Conservation (phyloP, 805 yeast genomes). For the Tanozyma kutaoensis region DNA sequence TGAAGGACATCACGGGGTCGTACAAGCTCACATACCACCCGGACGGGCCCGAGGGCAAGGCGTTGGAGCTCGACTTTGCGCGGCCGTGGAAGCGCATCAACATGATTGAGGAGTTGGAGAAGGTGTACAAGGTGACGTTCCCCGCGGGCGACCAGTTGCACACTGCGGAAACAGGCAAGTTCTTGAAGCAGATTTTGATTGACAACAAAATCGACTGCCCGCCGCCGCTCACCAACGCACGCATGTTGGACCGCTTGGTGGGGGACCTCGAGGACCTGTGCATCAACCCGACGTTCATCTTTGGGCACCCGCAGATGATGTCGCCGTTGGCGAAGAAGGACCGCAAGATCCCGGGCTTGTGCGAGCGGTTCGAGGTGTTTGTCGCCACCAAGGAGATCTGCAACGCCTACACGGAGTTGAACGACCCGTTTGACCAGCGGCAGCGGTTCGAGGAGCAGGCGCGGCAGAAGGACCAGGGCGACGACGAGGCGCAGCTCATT, state of each 20-base stretch:
- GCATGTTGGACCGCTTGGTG: constrained; percentile 96
- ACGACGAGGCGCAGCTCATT: constrained; percentile 93
- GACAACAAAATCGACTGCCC: constrained; percentile 82
- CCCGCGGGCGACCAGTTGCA: constrained; percentile 94
- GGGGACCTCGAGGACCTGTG: constrained; percentile 93
- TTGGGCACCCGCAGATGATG: constrained; percentile 99
- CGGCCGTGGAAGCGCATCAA: constrained; percentile 98
- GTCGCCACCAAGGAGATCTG: constrained; percentile 97
- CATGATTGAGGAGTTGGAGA: constrained; percentile 94
- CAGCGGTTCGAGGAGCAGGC: constrained; percentile 98
- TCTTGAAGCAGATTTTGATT: constrained; percentile 67
- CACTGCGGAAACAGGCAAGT: constrained; percentile 85
- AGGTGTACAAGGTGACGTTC: constrained; percentile 73
- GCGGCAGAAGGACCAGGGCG: constrained; percentile 96
- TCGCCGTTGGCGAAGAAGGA: constrained; percentile 97
- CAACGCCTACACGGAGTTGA: constrained; percentile 97
- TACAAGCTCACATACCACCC: constrained; percentile 86
- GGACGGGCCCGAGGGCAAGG: constrained; percentile 80
- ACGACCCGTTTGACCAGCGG: constrained; percentile 98
- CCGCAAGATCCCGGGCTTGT: constrained; percentile 82
- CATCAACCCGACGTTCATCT: constrained; percentile 94
- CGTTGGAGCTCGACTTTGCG: constrained; percentile 67
- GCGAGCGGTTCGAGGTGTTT: constrained; percentile 97
- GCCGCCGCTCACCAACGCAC: constrained; percentile 90
- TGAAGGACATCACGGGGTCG: constrained; percentile 83